Evolutionary conservation across 495 filamentous ascomycete species (phyloP).

Genomic region (Astrothelium macrocarpum): DNA sequence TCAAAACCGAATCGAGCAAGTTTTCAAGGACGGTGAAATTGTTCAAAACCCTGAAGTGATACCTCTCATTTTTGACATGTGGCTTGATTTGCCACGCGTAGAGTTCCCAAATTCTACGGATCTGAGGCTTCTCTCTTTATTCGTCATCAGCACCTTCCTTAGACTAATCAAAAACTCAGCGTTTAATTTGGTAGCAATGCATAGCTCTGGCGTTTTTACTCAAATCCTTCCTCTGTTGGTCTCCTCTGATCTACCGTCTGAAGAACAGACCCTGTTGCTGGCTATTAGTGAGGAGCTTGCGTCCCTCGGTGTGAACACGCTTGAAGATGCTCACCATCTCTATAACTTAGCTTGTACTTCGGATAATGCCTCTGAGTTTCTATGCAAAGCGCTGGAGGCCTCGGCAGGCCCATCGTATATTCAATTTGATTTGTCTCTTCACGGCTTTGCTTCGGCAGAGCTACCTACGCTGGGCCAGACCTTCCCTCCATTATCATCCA

Average conservation of each 20-base stretch:
- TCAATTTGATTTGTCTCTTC: conserved; percentile 82
- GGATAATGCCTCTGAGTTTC: conserved; percentile 55
- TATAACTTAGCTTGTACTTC: conserved; percentile 56
- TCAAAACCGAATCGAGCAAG: conserved; percentile 23
- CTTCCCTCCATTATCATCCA: conserved; percentile 67
- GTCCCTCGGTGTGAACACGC: conserved; percentile 57
- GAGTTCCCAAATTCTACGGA: conserved; percentile 24
- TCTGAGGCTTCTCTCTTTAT: conserved; percentile 46
- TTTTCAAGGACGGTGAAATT: conserved; percentile 45
- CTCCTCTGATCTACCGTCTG: neutral
- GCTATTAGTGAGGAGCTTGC: conserved; percentile 35
- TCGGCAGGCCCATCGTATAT: conserved; percentile 73
- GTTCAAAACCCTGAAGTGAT: conserved; percentile 56
- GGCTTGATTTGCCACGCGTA: conserved; percentile 41
- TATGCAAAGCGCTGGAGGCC: conserved; percentile 58
- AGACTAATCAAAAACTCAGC: conserved; percentile 50
- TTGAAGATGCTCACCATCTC: conserved; percentile 71
- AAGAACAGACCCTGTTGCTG: neutral
- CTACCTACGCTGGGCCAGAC: conserved; percentile 67
- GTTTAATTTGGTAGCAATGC: conserved; percentile 66
- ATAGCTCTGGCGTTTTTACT: conserved; percentile 66
- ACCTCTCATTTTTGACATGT: conserved; percentile 55
- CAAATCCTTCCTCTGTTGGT: conserved; percentile 35
- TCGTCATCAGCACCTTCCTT: conserved; percentile 47
- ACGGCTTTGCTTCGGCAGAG: conserved; percentile 84